Base-by-base conservation (phyloP, 352 stramenopile genomes). In the Globisporangium barbulae region DNA sequence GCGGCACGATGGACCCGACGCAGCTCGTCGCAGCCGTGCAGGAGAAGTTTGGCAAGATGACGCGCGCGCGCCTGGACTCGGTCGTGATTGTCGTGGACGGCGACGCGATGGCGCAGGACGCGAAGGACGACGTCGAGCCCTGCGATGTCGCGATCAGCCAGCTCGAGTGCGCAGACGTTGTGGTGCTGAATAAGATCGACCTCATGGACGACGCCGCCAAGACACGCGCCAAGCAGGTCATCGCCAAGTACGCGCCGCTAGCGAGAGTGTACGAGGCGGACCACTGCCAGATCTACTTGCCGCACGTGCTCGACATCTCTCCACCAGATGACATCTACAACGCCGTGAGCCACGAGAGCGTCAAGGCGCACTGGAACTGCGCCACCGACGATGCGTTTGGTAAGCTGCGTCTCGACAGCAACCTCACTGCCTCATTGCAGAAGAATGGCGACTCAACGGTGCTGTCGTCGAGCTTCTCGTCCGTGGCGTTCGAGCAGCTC, bases 101-200 rank as follows among this genome's bases (percentile, higher is more conserved):
- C 41, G 85, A 94, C 52, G 78, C 81, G 1, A 56, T 93, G 49
- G 75, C 76, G 15, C 70, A 79, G 47, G 78, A 90, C 59, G 71
- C 71, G 6, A 48, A 39, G 0, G 53, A 70, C 1, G 71, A 56
- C 1, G 35, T 67, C 7, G 49, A 41, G n/a, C 72, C 73, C 2
- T 83, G 72, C 61, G 71, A 65, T 37, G 81, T 90, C 12, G 77
- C 81, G 19, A 57, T 81, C 28, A 72, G 78, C 33, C 85, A 93
- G 66, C 68, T 93, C n/a, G 61, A 71, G 12, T 89, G 81, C 42
- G 85, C 85, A 2, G 85, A 93, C 59, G 78, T 92, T 21, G 83
- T 93, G 37, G 63, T 92, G 61, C 78, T 93, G n/a, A 93, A 93
- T 68, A 93, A 93, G 64, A 73, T 90, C 37, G 85, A 93, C 55